Percentiles rank a stretch among this genome's conserved stretches.
Evolutionary conservation across 305 asterid species (phyloP).

Genomic region (Rubia peregrina): DNA sequence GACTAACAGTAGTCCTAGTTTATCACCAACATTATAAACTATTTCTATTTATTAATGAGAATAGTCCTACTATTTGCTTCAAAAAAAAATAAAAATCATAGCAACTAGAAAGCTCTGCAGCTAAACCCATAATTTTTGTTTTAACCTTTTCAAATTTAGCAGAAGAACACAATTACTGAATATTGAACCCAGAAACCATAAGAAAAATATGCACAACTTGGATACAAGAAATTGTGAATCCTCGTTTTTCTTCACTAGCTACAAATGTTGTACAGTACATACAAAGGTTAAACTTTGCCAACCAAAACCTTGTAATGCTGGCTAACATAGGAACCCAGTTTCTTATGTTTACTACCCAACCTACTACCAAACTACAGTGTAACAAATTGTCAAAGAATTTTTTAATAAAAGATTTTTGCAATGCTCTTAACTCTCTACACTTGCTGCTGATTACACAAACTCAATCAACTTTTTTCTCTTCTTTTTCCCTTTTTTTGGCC

Average conservation of each 20-base stretch:
- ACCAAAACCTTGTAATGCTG: constrained; percentile 16
- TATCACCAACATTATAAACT: too few species aligned
- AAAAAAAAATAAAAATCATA: background rate
- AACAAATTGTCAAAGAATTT: constrained; percentile 47
- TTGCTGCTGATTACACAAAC: constrained; percentile 62
- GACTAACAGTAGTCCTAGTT: too few species aligned
- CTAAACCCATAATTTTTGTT: background rate
- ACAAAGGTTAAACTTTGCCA: background rate
- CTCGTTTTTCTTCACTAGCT: constrained; percentile 7
- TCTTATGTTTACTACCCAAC: constrained; percentile 14
- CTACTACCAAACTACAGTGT: constrained; percentile 17
- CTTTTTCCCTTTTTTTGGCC: background rate
- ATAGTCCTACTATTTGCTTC: too few species aligned
- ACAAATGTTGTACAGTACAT: constrained; percentile 14
- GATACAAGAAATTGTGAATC: background rate
- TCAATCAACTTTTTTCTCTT: constrained; percentile 24
- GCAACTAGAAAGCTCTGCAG: background rate
- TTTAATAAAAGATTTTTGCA: constrained; percentile 20
- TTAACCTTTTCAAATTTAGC: background rate
- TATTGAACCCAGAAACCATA: background rate
- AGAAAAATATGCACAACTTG: background rate
- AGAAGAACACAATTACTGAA: background rate
- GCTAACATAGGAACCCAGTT: constrained; percentile 13
- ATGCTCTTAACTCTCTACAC: constrained; percentile 51
- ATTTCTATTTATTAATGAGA: too few species aligned